Evolutionary conservation across 1,284 basidiomycete species (phyloP), one percentile per base, ranked within the genome.

Genomic region (Ustilago trichophora): DNA sequence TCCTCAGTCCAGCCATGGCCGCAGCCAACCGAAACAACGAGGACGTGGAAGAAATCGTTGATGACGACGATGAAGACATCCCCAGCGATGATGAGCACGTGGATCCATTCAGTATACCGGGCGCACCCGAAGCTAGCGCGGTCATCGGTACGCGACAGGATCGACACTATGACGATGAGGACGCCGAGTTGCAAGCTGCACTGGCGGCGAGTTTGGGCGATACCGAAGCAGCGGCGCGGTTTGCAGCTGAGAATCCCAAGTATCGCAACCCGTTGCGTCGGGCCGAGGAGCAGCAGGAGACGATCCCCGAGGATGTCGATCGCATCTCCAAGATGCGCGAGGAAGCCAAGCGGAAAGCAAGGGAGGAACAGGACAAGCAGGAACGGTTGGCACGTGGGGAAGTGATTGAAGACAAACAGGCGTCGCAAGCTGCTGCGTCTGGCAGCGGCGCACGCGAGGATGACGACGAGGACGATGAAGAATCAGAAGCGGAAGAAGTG

Each of bases 141-240:
- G 21, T 68, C 15, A 59, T 72, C 8, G 69, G 69, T 4, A 57
- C 67, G 7, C 45, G 55, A 15, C 53, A 48, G 27, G 67, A 77
- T 43, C 34, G 75, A 13, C 47, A 51, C 41, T 77, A 77, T 29
- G 75, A 77, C 37, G 75, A 77, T 34, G 75, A 77, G 44, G 75
- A 77, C 47, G 68, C 72, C 11, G 65, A 75, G 33, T 45, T 77
- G n/a, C 75, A 77, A 42, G 67, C 72, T n/a, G 75, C 75, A 5
- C 56, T 77, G 1, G 73, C 72, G 13, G 74, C 74, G 16, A 69
- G 65, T 33, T 54, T 77, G 50, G 64, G 69, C 9, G 73, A 76
- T 36, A 59, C 53, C 0, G 54, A 52, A 12, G 67, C 58, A 6
- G 69, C 56, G 9, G 54, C 45, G 2, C 16, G 57, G 4, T 60